A percentile compares a stretch with the other conserved stretches of the same genome.
Evolutionary conservation across 306 rosid species (phyloP).

Genomic region (Pyrus bretschneideri): DNA sequence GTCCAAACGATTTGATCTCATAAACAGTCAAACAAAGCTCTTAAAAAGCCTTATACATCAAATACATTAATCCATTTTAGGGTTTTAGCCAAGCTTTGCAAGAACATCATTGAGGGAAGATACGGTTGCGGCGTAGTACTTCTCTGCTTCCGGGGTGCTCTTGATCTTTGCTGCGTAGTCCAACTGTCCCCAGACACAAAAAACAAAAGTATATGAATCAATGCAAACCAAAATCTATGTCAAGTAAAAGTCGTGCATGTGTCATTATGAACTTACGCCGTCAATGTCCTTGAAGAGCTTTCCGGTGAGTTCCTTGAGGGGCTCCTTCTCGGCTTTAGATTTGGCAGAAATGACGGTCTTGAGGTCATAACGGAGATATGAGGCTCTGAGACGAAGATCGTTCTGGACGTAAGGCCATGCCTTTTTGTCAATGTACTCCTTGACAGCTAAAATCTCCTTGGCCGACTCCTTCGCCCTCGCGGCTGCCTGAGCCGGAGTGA

Average conservation of each 20-base stretch:
- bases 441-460: slow-evolving; percentile 69
- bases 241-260: not conserved
- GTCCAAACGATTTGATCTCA: slow-evolving; percentile 21
- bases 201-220: not conserved
- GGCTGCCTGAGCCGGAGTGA: slow-evolving; percentile 60
- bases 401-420: slow-evolving; percentile 94
- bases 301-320: slow-evolving; percentile 70
- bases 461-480: slow-evolving; percentile 87
- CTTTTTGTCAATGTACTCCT: slow-evolving; percentile 73
- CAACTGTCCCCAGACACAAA: slow-evolving; percentile 37
- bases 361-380: slow-evolving; percentile 80
- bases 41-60: slow-evolving; percentile 17
- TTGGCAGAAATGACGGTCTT: slow-evolving; percentile 68
- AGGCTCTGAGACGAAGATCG: slow-evolving; percentile 69
- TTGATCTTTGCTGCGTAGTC: slow-evolving; percentile 90
- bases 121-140: slow-evolving; percentile 69
- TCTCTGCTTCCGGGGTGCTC: slow-evolving; percentile 87
- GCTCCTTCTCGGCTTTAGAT: slow-evolving; percentile 67
- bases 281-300: slow-evolving; percentile 73
- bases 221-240: not conserved
- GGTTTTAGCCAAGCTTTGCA: slow-evolving; percentile 61
- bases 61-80: slow-evolving; percentile 24
- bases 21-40: slow-evolving; percentile 22
- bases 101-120: slow-evolving; percentile 80
- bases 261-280: slow-evolving; percentile 44